These are phyloP conservation scores for Aspergillus costaricaensis DNA, from an alignment of 2,329 filamentous ascomycete species.

Conservation along the genomic window DNA sequence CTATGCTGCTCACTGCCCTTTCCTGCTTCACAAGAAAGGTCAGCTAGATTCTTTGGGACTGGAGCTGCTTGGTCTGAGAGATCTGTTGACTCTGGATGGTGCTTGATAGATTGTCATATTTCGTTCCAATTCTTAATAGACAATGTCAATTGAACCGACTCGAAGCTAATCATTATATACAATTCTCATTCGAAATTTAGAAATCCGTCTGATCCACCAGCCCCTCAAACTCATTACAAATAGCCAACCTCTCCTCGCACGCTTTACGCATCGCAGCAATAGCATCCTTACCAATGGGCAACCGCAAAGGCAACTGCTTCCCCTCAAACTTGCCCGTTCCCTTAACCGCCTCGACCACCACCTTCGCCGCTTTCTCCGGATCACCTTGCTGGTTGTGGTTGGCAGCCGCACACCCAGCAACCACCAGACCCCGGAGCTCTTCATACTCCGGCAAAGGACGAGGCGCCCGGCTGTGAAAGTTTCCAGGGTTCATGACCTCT, in stretches of 20 bases:
- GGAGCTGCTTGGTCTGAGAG: too few species aligned
- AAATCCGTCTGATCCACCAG: too few species aligned
- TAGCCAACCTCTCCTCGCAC: conserved; percentile 3
- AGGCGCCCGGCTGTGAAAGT: conserved; percentile 2
- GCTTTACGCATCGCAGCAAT: conserved; percentile 10
- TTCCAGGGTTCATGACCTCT: conserved; percentile 44
- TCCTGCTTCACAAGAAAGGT: too few species aligned
- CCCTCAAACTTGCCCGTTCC: conserved; percentile 12
- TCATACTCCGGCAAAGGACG: conserved; percentile 13
- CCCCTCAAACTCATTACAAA: background rate
- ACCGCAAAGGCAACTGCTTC: conserved; percentile 12
- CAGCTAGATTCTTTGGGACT: too few species aligned
- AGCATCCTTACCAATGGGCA: conserved; percentile 16
- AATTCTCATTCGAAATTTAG: too few species aligned
- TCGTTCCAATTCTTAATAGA: too few species aligned
- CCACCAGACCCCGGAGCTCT: conserved; percentile 8
- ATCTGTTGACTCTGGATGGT: too few species aligned
- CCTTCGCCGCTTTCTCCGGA: conserved; percentile 10
- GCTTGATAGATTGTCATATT: too few species aligned
- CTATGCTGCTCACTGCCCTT: too few species aligned
- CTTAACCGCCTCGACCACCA: conserved; percentile 18
- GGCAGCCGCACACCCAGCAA: background rate
- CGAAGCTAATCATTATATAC: too few species aligned
- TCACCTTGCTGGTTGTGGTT: conserved; percentile 18
- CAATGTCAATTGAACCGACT: too few species aligned